Base-by-base conservation (phyloP, 2,329 filamentous ascomycete genomes). In the Scytalidium sp. region DNA sequence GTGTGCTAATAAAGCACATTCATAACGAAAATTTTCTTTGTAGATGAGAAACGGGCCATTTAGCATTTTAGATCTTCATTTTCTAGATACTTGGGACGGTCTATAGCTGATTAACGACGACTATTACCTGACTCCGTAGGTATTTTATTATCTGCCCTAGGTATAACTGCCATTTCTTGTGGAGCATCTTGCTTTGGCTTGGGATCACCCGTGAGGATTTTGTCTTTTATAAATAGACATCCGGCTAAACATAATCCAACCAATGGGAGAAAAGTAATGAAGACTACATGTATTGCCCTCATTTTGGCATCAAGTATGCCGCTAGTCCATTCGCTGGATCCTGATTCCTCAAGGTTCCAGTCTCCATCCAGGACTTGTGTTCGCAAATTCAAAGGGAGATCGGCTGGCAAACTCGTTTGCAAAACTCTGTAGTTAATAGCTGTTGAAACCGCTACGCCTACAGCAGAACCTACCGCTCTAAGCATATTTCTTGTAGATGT, bases 401-500 rank as follows among this genome's bases (percentile, higher is more conserved):
- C 20, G 11, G 46, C 36, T 1, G 47, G 50, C 2, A 60, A n/a
- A 19, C 45, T 11, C 21, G 36, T 20, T 22, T 47, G 3, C 40
- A 42, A 8, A 20, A 47, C 15, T 47, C 40, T 15, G 23, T 47
- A 56, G 23, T 58, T 46, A 9, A 58, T 46, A 3, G 55, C 50
- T 11, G 48, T 56, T 10, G 55, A 55, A 19, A 55, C 45, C 8
- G 58, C 57, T 15, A 62, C 44, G n/a, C 61, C 58, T 17, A 60
- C 49, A 8, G 61, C 55, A 19, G 56, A 56, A 1, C 62, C 61
- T 3, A 64, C 50, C 23, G 55, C 55, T n/a, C 63, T 56, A 13
- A 63, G 39, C 8, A 64, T 49, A 45, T 63, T 64, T n/a, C 62
- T 56, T 6, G 58, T 58, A 2, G 57, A 60, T 10, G 61, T 64